Base-by-base conservation (phyloP, 192 early-diverging fungal genomes). In the Coemansia sp. region DNA sequence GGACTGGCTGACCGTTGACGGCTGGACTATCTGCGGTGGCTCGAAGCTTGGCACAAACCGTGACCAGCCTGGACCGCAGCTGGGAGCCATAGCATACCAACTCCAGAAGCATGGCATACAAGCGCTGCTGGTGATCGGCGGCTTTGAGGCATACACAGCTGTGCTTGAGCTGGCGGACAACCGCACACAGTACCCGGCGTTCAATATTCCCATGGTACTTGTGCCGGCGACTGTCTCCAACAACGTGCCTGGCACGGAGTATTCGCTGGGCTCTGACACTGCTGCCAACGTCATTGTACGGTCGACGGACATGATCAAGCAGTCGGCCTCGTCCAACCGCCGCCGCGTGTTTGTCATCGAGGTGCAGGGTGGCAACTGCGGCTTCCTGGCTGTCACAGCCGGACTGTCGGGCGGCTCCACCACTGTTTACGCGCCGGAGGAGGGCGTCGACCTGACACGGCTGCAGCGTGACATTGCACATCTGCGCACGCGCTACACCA, bases 161-260 rank as follows among this genome's bases (percentile, higher is more conserved):
- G 82, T 93, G 59, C 61, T 93, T 6, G 84, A 87, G 51, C 77
- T 98, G 70, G 84, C 88, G 61, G 75, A 86, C 21, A 87, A 85
- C 46, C 81, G 96, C 51, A n/a, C 63, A 5, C 76, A 88, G 67
- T 98, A 95, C 71, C 96, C 96, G 39, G 91, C 93, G 2, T 91
- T 98, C 75, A 89, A 91, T 68, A 97, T 98, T 68, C 96, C 96
- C 0, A 94, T 97, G 82, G 86, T 91, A 22, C 86, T 92, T 59
- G 81, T 98, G 7, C 96, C 96, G 6, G 96, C 96, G 11, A 98
- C 96, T 0, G 89, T 98, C 61, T 93, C 91, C 31, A 98, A 98
- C 84, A 98, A 98, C 71, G 95, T 98, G 10, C 96, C 96, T 3
- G 96, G 95, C 14, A 97, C 96, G 0, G 95, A 98, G 72, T 94